These are phyloP conservation scores for Sporobolus alterniflorus DNA, from an alignment of 202 grass and related monocot genomes.

Conservation along the genomic window DNA sequence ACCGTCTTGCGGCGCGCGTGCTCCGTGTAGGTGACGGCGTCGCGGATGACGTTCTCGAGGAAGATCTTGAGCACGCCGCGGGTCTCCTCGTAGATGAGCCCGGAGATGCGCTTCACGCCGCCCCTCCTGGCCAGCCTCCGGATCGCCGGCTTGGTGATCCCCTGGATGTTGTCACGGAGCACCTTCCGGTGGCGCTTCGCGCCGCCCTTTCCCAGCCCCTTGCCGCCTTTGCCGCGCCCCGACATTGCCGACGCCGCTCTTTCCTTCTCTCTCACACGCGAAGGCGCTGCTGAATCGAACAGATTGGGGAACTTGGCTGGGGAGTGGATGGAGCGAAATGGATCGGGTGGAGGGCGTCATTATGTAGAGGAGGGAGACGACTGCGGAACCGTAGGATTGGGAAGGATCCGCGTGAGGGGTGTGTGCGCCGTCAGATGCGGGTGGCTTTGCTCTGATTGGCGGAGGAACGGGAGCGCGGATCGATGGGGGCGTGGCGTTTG, in stretches of 20 bases:
- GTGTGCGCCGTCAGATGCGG: background rate
- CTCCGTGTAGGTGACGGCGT: constrained; percentile 93
- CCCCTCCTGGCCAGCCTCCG: constrained; percentile 54
- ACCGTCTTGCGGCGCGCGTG: constrained; percentile 88
- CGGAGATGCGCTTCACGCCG: constrained; percentile 79
- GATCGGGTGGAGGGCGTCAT: accelerated
- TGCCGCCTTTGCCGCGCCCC: constrained; percentile 69
- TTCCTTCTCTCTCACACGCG: background rate
- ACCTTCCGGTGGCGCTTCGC: constrained; percentile 78
- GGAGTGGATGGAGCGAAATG: background rate
- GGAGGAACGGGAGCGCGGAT: background rate
- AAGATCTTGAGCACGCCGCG: constrained; percentile 93
- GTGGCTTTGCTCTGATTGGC: constrained; percentile 6
- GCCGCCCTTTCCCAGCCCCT: constrained; percentile 67
- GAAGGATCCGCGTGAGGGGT: background rate
- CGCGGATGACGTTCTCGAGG: constrained; percentile 94
- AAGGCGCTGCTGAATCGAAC: background rate
- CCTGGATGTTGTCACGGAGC: constrained; percentile 81
- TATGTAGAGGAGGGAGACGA: background rate
- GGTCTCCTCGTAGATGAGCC: constrained; percentile 87
- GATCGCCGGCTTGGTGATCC: constrained; percentile 77
- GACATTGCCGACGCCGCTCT: constrained; percentile 38
- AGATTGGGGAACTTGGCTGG: background rate
- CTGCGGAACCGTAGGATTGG: constrained; percentile 12
- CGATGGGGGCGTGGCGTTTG: background rate